A percentile compares a stretch with the other conserved stretches of the same genome.
Evolutionary conservation across 164 flowering plant species (phyloP).

Genomic region (Houttuynia cordata): DNA sequence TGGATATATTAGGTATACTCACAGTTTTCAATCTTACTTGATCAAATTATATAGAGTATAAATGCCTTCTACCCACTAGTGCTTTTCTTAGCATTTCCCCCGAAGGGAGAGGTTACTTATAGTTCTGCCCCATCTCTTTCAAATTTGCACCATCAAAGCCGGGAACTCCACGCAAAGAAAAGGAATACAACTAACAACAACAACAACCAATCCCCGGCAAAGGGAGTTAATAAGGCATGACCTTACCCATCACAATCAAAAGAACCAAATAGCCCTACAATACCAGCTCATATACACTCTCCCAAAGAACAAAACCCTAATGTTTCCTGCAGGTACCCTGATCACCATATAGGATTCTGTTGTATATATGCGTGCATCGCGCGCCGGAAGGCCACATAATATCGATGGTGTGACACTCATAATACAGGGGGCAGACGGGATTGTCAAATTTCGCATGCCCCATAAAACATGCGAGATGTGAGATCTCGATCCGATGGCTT

Average conservation of each 20-base stretch:
- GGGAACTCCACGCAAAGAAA: constrained; percentile 2
- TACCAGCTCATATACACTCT: no score
- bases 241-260: background rate
- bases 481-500: no score
- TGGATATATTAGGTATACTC: background rate
- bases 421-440: no score
- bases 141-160: background rate
- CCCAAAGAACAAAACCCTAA: no score
- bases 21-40: background rate
- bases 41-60: background rate
- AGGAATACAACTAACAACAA: constrained; percentile 2
- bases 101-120: background rate
- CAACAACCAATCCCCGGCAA: background rate
- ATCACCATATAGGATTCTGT: no score
- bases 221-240: constrained; percentile 4
- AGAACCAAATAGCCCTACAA: no score
- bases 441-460: no score
- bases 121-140: constrained; percentile 7
- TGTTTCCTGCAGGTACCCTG: no score
- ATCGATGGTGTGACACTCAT: no score
- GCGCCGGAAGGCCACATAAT: no score
- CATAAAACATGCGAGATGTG: no score
- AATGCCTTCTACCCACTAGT: background rate
- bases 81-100: background rate
- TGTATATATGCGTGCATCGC: no score